Base-by-base conservation (phyloP, 495 filamentous ascomycete species). In the Penicillium longicatenatum region DNA sequence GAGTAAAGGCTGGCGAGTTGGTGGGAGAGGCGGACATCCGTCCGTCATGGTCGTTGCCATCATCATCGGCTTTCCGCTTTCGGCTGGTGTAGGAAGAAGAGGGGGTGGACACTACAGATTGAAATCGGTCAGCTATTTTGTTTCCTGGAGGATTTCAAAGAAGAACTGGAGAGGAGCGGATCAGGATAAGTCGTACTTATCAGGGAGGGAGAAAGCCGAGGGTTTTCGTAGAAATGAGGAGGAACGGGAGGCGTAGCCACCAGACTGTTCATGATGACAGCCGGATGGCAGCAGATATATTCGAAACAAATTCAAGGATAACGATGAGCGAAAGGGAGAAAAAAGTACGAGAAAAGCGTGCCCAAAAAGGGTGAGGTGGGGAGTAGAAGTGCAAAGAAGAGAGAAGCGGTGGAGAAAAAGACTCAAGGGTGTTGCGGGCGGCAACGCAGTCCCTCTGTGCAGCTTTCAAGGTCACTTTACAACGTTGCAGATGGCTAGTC, bases 21-120 rank as follows among this genome's bases (percentile, higher is more conserved):
- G 83, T 82, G 0, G 92, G 92, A 42, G 92, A 96, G 42, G 90
- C 84, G 33, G 89, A 93, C 91, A 95, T 95, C 61, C 90, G 88
- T 67, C 91, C 88, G 68, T 87, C 86, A 45, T 79, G 67, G 64
- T 84, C 84, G 60, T 75, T 75, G 64, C 75, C 72, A 63, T 94
- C 89, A 56, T 95, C 92, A 59, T 90, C 89, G 57, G 89, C 91
- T 78, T 96, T 96, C 75, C 92, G 87, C 80, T 96, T 97, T 64
- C 89, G 84, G 68, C 63, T 82, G 68, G 59, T 77, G 67, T 73
- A 73, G 67, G 75, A 72, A 66, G 82, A 73, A 59, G 73, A 66
- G 74, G 81, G 62, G 74, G 79, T 73, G 60, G 83, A 83, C 77
- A 82, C 85, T 86, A 57, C 44, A 45, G 5, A 39, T 17, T 16